Evolutionary conservation across 768 basidiomycete genomes (phyloP).

Genomic region (Mycena belliarum): DNA sequence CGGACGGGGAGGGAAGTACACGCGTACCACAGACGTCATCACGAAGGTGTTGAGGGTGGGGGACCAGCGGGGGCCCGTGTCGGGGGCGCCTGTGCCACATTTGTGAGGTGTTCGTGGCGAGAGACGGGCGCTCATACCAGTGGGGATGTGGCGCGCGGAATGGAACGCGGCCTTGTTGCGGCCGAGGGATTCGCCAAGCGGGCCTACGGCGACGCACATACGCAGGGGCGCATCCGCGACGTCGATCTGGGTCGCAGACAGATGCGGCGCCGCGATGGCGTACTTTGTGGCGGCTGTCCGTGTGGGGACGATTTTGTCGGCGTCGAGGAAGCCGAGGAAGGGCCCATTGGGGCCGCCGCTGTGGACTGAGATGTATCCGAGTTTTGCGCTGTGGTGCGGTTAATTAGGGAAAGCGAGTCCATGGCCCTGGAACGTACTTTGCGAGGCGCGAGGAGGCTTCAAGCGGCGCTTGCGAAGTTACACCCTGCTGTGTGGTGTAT

Average conservation of each 20-base stretch:
- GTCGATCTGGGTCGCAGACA: slow-evolving; percentile 15
- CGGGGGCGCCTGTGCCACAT: neutral
- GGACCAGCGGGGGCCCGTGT: slow-evolving; percentile 5
- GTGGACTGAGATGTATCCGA: slow-evolving; percentile 22
- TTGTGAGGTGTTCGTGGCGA: neutral
- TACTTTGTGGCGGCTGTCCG: slow-evolving; percentile 13
- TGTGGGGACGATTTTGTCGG: slow-evolving; percentile 10
- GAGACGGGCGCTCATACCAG: neutral
- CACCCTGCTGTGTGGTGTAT: neutral
- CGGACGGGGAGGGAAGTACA: neutral
- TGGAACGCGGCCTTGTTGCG: slow-evolving; percentile 1
- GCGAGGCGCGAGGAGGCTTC: neutral
- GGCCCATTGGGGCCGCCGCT: slow-evolving; percentile 5
- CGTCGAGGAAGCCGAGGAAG: slow-evolving; percentile 19
- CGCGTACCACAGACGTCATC: slow-evolving; percentile 22
- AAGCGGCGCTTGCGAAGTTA: neutral
- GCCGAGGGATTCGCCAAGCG: slow-evolving; percentile 6
- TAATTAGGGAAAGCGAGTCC: neutral
- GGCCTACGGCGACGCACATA: slow-evolving; percentile 7
- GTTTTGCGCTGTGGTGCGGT: neutral
- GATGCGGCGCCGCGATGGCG: slow-evolving; percentile 7
- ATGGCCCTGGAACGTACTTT: too few relatives aligned
- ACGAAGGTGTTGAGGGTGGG: slow-evolving; percentile 11
- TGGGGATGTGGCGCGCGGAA: neutral
- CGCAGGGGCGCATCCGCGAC: slow-evolving; percentile 2